Evolutionary conservation across 345 rosid species (phyloP), one percentile per base, ranked within the genome.

Genomic region (Toxicodendron radicans): DNA sequence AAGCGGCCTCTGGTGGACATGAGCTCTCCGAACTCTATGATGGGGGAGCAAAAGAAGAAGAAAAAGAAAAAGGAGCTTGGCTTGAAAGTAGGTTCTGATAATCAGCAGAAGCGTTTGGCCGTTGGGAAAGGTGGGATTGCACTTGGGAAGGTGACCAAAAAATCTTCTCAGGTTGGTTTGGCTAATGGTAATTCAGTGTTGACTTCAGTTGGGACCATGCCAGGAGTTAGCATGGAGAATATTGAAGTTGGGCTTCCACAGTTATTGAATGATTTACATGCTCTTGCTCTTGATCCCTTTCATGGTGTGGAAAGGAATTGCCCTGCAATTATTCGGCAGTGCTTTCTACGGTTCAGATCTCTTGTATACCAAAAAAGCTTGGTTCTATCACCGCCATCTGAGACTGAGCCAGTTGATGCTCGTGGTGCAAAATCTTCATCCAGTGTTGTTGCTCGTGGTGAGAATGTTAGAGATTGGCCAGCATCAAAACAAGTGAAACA

Each of bases 331-430:
- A 73, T 87, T 43, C 73, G 79, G 88, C 86, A 79, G 60, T 87
- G 87, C 73, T 88, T 96, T 79, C 81, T 90, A 79, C 91, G 75
- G 38, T 96, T 86, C 76, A 92, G 99, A 61, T 82, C 92, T 56
- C 83, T 86, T 68, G 86, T 85, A 68, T 96, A 82, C 78, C 91
- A 88, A 84, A 92, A 95, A 87, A 91, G 98, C 85, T 83, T 91
- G 86, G 80, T 77, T 68, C 73, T 77, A 61, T 81, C 89, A 20
- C 84, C 90, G 27, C 76, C 88, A n/a, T 78, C 87, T 59, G 92
- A 86, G 74, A 66, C 71, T 14, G 93, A 85, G 62, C 45, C 76
- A 1, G 21, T 38, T 66, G 90, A 85, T 49, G 64, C 66, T 62
- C 79, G 65, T 70, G 43, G 78, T 21, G n/a, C 61, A n/a, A 87